These are phyloP conservation scores for Linaria vulgaris DNA, from an alignment of 257 asterid genomes.

Conservation along the genomic window DNA sequence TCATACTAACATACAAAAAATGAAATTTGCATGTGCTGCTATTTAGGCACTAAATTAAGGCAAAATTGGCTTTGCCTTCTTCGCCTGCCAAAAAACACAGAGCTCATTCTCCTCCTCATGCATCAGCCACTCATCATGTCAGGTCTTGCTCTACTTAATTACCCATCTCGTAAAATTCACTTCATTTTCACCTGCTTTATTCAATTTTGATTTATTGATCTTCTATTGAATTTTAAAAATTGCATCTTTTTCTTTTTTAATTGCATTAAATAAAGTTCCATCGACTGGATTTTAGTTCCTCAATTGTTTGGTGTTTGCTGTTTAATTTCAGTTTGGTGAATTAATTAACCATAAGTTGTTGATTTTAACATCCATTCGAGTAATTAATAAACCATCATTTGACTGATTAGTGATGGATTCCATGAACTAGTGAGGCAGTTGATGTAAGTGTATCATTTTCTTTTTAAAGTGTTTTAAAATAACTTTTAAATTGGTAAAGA, in stretches of 20 bases:
- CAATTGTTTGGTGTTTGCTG: not conserved
- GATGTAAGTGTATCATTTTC: no score
- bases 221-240: not conserved
- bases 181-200: no score
- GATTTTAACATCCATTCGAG: not conserved
- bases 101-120: conserved; percentile 41
- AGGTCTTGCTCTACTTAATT: conserved; percentile 29
- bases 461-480: no score
- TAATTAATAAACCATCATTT: not conserved
- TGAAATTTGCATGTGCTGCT: not conserved
- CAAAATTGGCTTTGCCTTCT: no score
- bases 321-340: not conserved
- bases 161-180: not conserved
- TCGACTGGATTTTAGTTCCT: not conserved
- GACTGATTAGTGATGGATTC: not conserved
- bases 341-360: not conserved
- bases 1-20: not conserved
- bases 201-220: not conserved
- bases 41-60: no score
- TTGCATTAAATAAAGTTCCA: not conserved
- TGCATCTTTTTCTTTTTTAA: no score
- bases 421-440: no score
- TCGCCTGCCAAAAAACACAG: not conserved
- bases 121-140: conserved; percentile 43
- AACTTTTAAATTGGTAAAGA: no score